Conservation (phyloP, 2,329 filamentous ascomycete genomes). For the Xenoacremonium recifei region DNA sequence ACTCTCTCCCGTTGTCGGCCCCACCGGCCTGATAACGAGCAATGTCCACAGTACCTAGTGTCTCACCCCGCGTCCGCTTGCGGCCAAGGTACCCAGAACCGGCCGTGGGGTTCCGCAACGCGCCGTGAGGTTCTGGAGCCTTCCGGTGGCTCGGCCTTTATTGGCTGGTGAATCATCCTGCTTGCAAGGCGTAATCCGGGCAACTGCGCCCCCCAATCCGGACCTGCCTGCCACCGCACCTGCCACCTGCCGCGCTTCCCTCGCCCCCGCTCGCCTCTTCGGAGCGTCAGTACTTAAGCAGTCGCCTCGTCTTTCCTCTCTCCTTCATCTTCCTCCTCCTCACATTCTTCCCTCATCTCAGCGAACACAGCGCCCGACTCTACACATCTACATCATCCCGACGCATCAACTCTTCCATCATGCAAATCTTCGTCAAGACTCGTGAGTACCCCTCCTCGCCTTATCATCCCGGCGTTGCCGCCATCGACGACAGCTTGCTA, state of each 20-base stretch:
- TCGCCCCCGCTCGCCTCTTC: no score
- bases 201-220: constrained; percentile 17
- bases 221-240: constrained; percentile 16
- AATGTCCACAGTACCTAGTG: constrained; percentile 18
- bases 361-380: constrained; percentile 9
- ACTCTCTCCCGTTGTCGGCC: constrained; percentile 5
- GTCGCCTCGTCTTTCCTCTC: constrained; percentile 11
- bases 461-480: constrained; percentile 10
- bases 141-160: constrained; percentile 28
- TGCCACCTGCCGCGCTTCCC: no score
- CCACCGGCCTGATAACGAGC: constrained; percentile 15
- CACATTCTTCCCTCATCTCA: constrained; percentile 8
- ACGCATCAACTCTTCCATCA: constrained; percentile 46
- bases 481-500: constrained; percentile 11
- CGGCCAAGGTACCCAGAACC: constrained; percentile 21
- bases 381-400: constrained; percentile 20
- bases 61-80: constrained; percentile 5
- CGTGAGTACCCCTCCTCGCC: constrained; percentile 69
- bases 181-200: constrained; percentile 18
- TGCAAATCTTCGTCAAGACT: constrained; percentile 99
- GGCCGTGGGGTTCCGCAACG: constrained; percentile 17
- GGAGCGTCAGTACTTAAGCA: constrained; percentile 22
- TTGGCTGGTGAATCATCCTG: constrained; percentile 38
- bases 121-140: constrained; percentile 37
- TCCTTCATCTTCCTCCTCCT: constrained; percentile 14